Conservation (phyloP, 345 rosid species). For the Hevea brasiliensis region DNA sequence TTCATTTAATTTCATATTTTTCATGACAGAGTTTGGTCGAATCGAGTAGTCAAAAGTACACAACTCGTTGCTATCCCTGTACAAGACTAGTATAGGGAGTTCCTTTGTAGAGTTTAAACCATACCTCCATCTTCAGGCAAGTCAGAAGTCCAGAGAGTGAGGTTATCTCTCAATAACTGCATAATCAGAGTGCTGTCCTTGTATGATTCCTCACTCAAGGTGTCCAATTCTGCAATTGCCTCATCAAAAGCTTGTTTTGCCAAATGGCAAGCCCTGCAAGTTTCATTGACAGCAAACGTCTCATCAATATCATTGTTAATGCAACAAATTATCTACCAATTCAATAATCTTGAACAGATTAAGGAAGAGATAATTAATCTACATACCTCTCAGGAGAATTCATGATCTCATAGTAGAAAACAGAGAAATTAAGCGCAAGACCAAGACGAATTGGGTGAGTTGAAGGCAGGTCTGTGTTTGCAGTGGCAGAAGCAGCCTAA, state of each 20-base stretch:
- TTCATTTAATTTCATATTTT: too few relatives aligned
- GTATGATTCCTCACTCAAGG: slow-evolving; percentile 93
- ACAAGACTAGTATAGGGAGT: too few relatives aligned
- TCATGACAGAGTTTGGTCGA: too few relatives aligned
- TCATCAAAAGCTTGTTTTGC: slow-evolving; percentile 98
- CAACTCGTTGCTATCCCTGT: too few relatives aligned
- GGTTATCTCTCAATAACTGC: slow-evolving; percentile 98
- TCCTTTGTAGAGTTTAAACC: background rate
- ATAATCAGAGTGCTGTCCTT: slow-evolving; percentile 98
- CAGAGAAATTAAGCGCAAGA: slow-evolving; percentile 98
- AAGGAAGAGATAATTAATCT: background rate
- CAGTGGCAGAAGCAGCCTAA: slow-evolving; percentile 87
- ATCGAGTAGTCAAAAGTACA: too few relatives aligned
- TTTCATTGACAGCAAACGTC: too few relatives aligned
- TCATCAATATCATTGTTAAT: background rate
- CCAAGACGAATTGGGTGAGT: slow-evolving; percentile 99
- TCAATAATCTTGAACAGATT: background rate
- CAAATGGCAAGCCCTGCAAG: slow-evolving; percentile 88
- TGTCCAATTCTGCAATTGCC: slow-evolving; percentile 96
- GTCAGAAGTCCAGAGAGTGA: slow-evolving; percentile 98
- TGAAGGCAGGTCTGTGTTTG: slow-evolving; percentile 90
- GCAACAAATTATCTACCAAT: background rate
- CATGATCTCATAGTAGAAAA: slow-evolving; percentile 97
- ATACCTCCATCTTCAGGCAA: slow-evolving; percentile 98
- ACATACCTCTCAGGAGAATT: slow-evolving; percentile 94